Evolutionary conservation across 1,139 yeast species (phyloP), one percentile per base, ranked within the genome.

Genomic region (Lodderomyces elongisporus): DNA sequence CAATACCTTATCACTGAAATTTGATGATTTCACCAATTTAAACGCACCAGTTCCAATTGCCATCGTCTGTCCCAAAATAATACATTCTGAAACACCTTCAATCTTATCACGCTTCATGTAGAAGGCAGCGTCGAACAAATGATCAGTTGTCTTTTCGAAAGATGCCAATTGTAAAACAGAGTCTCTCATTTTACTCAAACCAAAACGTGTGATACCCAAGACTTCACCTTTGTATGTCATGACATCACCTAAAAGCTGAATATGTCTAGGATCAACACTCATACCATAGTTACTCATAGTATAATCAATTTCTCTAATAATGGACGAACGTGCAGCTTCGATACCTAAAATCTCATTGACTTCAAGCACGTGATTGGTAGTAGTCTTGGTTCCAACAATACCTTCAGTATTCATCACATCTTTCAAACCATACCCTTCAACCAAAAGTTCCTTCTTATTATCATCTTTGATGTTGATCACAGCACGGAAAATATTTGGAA

Each of bases 191-290:
- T 93, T 93, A 51, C 96, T 89, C 48, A 93, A 71, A 47, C 99
- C 99, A 52, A 93, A 93, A 62, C 99, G 76, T 3, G 99, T 93
- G 54, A 93, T 93, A 60, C 99, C 98, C 49, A 93, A 71, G 5
- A 93, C 95, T 56, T 93, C 98, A 40, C 99, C 99, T 64, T 91
- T 93, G 59, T 87, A 93, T 0, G 97, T 87, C 99, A 93, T 93
- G 37, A 93, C 98, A 58, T 93, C 99, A 43, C 98, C 98, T 43
- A 93, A 66, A 34, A 93, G 67, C 64, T 91, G 98, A 56, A 93
- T 88, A 62, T 93, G 99, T 70, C 99, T 95, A 43, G 98, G 98
- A 69, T 93, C 99, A 38, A 93, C 97, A 58, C 95, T 85, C 98
- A 93, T 93, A 61, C 98, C 98, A 70, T 93, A 98, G 60, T 88